These are phyloP conservation scores for Calycina herbarum DNA, from an alignment of 2,329 filamentous ascomycete genomes.

Conservation along the genomic window DNA sequence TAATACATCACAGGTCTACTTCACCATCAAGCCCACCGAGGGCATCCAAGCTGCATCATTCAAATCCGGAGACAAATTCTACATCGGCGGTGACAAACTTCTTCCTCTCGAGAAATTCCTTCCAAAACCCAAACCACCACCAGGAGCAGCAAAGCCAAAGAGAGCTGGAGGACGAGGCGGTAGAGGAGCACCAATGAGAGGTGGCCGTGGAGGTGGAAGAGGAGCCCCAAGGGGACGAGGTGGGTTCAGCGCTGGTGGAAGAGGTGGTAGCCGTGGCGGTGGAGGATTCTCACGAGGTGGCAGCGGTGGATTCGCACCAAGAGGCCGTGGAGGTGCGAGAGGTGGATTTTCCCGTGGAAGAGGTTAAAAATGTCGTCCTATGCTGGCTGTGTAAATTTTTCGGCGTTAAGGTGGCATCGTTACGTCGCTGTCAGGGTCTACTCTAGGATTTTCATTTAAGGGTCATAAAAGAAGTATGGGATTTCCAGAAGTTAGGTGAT, in stretches of 20 bases:
- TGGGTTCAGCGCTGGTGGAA: slow-evolving; percentile 45
- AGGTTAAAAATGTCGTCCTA: slow-evolving; percentile 22
- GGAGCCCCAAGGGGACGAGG: slow-evolving; percentile 56
- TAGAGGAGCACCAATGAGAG: slow-evolving; percentile 45
- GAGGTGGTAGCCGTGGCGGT: slow-evolving; percentile 45
- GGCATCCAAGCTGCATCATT: slow-evolving; percentile 94
- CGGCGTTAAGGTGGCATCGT: slow-evolving; percentile 30
- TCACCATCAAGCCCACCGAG: slow-evolving; percentile 96
- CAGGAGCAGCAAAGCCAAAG: slow-evolving; percentile 69
- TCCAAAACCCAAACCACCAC: slow-evolving; percentile 80
- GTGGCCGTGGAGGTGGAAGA: slow-evolving; percentile 45
- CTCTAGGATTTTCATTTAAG: slow-evolving; percentile 18
- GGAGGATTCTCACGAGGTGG: slow-evolving; percentile 39
- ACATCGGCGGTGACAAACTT: slow-evolving; percentile 90
- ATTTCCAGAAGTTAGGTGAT: neutral
- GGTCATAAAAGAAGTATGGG: neutral
- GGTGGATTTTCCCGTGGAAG: slow-evolving; percentile 38
- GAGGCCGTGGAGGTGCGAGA: slow-evolving; percentile 36
- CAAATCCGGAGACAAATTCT: slow-evolving; percentile 97
- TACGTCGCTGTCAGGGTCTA: slow-evolving; percentile 18
- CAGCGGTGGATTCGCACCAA: slow-evolving; percentile 35
- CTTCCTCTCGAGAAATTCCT: slow-evolving; percentile 94
- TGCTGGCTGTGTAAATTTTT: slow-evolving; percentile 24
- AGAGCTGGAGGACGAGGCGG: slow-evolving; percentile 61
- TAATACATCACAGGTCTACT: slow-evolving; percentile 63